Percentiles rank a stretch among this genome's conserved stretches.
These are phyloP conservation scores for Anacardium occidentale DNA, from an alignment of 345 rosid species.

Conservation along the genomic window DNA sequence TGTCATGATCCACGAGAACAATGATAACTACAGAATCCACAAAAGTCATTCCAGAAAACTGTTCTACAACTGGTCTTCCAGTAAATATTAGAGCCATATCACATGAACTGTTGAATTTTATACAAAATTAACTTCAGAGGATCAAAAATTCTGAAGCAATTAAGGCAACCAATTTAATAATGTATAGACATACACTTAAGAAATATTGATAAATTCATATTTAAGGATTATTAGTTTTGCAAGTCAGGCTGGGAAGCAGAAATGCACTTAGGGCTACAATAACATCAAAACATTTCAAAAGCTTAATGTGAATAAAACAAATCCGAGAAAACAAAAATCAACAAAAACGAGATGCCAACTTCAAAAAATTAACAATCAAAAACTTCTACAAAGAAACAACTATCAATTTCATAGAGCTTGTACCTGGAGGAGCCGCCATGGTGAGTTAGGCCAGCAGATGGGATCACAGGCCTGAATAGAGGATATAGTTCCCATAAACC, in stretches of 20 bases:
- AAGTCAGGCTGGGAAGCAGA: neutral
- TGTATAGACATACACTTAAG: neutral
- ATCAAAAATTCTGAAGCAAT: neutral
- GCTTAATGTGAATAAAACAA: neutral
- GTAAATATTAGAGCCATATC: neutral
- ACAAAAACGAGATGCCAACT: neutral
- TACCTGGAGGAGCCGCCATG: conserved; percentile 99
- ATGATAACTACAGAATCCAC: neutral
- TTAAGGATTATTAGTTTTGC: neutral
- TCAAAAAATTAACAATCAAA: neutral
- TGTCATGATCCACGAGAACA: neutral
- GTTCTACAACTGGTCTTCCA: neutral
- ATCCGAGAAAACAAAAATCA: neutral
- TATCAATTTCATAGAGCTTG: neutral
- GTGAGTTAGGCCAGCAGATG: conserved; percentile 82
- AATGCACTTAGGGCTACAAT: neutral
- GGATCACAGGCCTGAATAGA: conserved; percentile 83
- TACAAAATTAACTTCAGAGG: neutral
- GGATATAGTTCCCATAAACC: conserved; percentile 96
- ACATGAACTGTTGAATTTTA: neutral
- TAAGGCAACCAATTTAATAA: neutral
- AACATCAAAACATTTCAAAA: neutral
- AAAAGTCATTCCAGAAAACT: neutral
- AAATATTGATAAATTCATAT: neutral
- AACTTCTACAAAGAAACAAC: neutral